These are phyloP conservation scores for Delonix regia DNA, from an alignment of 306 rosid genomes.

Conservation along the genomic window DNA sequence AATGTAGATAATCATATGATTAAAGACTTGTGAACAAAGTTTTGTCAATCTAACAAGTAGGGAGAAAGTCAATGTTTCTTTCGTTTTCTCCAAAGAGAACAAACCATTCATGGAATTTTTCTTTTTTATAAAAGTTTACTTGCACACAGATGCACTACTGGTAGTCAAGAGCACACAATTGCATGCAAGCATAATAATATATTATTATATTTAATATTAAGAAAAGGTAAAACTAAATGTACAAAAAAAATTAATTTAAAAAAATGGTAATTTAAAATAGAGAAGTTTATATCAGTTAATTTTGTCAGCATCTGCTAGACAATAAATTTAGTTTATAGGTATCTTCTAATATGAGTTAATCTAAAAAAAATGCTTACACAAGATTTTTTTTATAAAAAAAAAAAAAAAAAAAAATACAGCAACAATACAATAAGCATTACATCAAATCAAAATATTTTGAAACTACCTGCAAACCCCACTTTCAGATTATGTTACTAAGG, in stretches of 20 bases:
- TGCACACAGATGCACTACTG: not conserved
- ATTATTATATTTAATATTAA: too few relatives aligned
- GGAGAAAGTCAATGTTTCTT: not conserved
- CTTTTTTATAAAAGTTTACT: not conserved
- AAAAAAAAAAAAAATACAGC: not conserved
- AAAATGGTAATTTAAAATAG: not conserved
- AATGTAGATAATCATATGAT: not conserved
- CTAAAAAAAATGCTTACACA: not conserved
- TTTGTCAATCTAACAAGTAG: not conserved
- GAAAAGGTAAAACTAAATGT: not conserved
- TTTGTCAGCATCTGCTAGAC: not conserved
- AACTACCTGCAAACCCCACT: not conserved
- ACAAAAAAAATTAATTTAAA: not conserved
- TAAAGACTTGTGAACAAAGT: conserved; percentile 1
- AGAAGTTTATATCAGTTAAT: not conserved
- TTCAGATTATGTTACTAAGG: conserved; percentile 14
- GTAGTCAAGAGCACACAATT: not conserved
- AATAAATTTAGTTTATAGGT: not conserved
- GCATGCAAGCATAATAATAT: not conserved
- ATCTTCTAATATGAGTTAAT: conserved; percentile 14
- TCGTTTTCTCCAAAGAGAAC: not conserved
- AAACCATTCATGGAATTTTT: not conserved
- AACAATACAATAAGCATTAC: not conserved
- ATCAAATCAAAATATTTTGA: not conserved
- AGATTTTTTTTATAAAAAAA: not conserved